Base-by-base conservation (phyloP, 2,329 filamentous ascomycete genomes). In the Alternaria ethzedia region DNA sequence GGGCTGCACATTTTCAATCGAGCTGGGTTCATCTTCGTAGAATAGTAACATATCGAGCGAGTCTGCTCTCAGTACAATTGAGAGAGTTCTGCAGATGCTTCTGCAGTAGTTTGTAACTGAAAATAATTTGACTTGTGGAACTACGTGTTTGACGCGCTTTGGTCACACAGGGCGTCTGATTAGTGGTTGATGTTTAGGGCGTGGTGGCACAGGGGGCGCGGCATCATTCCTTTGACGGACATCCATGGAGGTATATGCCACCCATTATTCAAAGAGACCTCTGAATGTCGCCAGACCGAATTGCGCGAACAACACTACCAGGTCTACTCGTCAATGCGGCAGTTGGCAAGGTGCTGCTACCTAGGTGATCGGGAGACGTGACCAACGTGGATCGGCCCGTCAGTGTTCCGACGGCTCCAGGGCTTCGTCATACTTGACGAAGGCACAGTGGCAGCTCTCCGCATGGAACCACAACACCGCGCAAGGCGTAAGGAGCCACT, bases 161-260 rank as follows among this genome's bases (percentile, higher is more conserved):
- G 13, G 55, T 61, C 20, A 20, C 52, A 44, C 51, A 63, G 45
- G 57, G 56, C 9, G 58, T 26, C 47, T 47, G 13, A 32, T 23
- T n/a, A 59, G 30, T 25, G 30, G 45, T 51, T 63, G 65, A 68
- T 66, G 55, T 68, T 66, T 47, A 68, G 59, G 60, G 63, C 26
- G 63, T 61, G 50, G 43, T 36, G 23, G 25, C 30, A 36, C 50
- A 51, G 58, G 51, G 57, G 64, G 64, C 43, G 60, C 47, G 49
- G 52, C 30, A 15, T 15, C 25, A 6, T 8, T 11, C 12, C 26
- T 51, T 21, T 51, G n/a, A 9, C 17, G 20, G 7, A 15, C 26
- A 51, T 30, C 5, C 28, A 30, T 30, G 28, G 28, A 30, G 12
- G n/a, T 13, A 21, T 28, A 41, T 41, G 15, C 9, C 36, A 17